Evolutionary conservation across 352 stramenopile genomes (phyloP).

Genomic region (Pythium aquatile): DNA sequence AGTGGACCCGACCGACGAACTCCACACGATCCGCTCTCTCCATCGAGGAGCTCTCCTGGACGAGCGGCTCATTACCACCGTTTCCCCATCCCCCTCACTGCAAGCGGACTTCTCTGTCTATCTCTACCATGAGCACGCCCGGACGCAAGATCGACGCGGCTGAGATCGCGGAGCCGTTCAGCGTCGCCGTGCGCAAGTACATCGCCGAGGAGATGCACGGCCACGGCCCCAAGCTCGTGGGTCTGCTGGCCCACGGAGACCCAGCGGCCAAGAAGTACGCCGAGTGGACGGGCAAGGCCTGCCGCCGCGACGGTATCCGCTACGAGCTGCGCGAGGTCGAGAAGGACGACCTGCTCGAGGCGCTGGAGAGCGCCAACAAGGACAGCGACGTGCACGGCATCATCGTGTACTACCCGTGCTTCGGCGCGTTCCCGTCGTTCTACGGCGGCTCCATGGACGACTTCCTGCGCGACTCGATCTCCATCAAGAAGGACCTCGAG

Average conservation of each 20-base stretch:
- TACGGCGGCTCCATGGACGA: conserved; percentile 97
- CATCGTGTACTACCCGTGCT: conserved; percentile 99
- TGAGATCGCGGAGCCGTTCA: conserved; percentile 87
- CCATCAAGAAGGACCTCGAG: conserved; percentile 97
- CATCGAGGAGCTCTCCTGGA: not conserved
- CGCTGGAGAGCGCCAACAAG: conserved; percentile 92
- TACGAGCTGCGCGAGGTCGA: conserved; percentile 95
- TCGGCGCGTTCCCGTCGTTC: conserved; percentile 95
- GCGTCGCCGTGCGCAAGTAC: conserved; percentile 77
- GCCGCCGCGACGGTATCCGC: conserved; percentile 92
- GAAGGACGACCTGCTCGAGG: conserved; percentile 93
- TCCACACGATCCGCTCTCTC: not conserved
- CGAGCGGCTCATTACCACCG: conserved; percentile 19
- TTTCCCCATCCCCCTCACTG: conserved; percentile 3
- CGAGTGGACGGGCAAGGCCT: conserved; percentile 96
- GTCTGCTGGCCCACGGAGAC: conserved; percentile 94
- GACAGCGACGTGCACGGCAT: conserved; percentile 95
- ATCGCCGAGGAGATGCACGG: conserved; percentile 75
- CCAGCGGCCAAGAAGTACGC: conserved; percentile 95
- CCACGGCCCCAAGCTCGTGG: conserved; percentile 85
- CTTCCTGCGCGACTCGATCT: conserved; percentile 96
- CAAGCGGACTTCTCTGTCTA: not conserved
- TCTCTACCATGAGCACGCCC: conserved; percentile 14
- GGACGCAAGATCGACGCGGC: conserved; percentile 72
- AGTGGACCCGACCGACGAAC: conserved; percentile 4